Evolutionary conservation across 305 asterid species (phyloP).

Genomic region (Andrographis paniculata): DNA sequence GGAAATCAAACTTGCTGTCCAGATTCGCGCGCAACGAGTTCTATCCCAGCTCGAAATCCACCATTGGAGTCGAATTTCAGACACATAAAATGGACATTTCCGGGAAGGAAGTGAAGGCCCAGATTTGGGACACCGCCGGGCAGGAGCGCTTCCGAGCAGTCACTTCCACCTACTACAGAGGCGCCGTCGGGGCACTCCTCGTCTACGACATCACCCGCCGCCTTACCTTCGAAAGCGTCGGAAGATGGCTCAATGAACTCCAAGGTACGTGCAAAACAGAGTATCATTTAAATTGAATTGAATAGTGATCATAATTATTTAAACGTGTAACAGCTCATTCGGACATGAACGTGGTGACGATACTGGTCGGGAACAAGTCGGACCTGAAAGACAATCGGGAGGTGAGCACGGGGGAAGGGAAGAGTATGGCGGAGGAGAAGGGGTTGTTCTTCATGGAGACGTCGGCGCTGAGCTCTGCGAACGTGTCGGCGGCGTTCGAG

Average conservation of each 20-base stretch:
- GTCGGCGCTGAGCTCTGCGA: slow-evolving; percentile 48
- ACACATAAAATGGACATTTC: slow-evolving; percentile 59
- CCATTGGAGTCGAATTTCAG: too few species aligned
- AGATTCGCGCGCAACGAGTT: slow-evolving; percentile 76
- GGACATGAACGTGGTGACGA: slow-evolving; percentile 50
- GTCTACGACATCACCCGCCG: slow-evolving; percentile 55
- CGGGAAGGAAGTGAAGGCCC: slow-evolving; percentile 71
- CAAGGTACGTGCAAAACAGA: slow-evolving; percentile 26
- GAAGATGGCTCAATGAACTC: slow-evolving; percentile 47
- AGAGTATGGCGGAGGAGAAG: slow-evolving; percentile 39
- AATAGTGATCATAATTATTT: too few species aligned
- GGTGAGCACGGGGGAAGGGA: slow-evolving; percentile 42
- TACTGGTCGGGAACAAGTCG: slow-evolving; percentile 56
- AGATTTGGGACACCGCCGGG: slow-evolving; percentile 59
- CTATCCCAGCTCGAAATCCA: slow-evolving; percentile 69
- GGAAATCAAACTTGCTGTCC: slow-evolving; percentile 78
- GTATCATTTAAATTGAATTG: not conserved
- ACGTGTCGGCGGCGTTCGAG: slow-evolving; percentile 39
- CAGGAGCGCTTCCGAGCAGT: slow-evolving; percentile 61
- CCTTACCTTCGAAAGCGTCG: slow-evolving; percentile 36
- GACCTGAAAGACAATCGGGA: slow-evolving; percentile 52
- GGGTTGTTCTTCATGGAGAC: slow-evolving; percentile 56
- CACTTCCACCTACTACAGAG: slow-evolving; percentile 57
- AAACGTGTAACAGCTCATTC: slow-evolving; percentile 36
- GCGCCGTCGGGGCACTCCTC: slow-evolving; percentile 59